Evolutionary conservation across 306 rosid genomes (phyloP).

Genomic region (Neltuma alba): DNA sequence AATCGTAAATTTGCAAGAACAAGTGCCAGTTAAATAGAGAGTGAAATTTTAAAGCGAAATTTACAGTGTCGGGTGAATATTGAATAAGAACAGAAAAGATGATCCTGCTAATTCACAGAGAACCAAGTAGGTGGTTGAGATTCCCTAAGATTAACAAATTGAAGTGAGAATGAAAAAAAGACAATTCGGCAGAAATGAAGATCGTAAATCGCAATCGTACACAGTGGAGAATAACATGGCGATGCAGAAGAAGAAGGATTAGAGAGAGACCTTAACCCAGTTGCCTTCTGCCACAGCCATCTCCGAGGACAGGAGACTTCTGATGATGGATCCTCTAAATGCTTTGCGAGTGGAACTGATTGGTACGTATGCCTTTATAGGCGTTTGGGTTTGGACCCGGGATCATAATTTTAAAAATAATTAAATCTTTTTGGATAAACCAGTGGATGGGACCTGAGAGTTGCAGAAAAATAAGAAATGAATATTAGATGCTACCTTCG

Average conservation of each 20-base stretch:
- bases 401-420: too few relatives aligned
- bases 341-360: not conserved
- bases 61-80: not conserved
- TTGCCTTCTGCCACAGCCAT: slow-evolving; percentile 65
- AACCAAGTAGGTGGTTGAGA: not conserved
- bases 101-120: not conserved
- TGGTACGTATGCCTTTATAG: slow-evolving; percentile 1
- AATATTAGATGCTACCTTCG: too few relatives aligned
- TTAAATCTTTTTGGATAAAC: too few relatives aligned
- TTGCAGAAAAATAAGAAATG: not conserved
- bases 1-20: not conserved
- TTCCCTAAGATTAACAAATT: not conserved
- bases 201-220: not conserved
- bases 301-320: slow-evolving; percentile 20
- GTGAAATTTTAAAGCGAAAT: not conserved
- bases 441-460: too few relatives aligned
- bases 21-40: not conserved
- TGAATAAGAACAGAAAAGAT: not conserved
- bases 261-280: slow-evolving; percentile 69
- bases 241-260: too few relatives aligned
- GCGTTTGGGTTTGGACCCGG: too few relatives aligned
- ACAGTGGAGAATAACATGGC: not conserved
- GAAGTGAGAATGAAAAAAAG: not conserved
- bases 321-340: not conserved
- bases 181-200: not conserved